Conservation (phyloP, 768 basidiomycete genomes). For the Lanmaoa rubissima region DNA sequence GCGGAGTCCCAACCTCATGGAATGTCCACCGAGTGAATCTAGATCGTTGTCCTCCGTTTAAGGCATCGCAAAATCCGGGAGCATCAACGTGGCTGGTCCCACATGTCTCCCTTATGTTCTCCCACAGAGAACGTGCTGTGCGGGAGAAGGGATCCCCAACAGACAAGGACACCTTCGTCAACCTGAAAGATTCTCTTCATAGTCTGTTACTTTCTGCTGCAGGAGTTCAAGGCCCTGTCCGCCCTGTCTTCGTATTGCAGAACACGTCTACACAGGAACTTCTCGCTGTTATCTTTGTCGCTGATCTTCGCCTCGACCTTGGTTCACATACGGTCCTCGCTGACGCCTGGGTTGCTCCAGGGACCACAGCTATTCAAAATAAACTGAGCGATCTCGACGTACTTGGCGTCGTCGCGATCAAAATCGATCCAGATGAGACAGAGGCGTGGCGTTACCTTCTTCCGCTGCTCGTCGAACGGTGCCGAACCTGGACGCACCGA, state of each 20-base stretch:
- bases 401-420: constrained; percentile 9
- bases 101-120: constrained; percentile 34
- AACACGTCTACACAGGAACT: constrained; percentile 10
- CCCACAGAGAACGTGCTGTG: constrained; percentile 28
- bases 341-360: constrained; percentile 47
- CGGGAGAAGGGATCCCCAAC: background rate
- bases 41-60: constrained; percentile 33
- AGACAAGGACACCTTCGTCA: constrained; percentile 26
- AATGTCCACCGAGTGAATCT: constrained; percentile 42
- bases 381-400: constrained; percentile 11
- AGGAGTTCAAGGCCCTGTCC: constrained; percentile 22
- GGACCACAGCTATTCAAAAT: constrained; percentile 16
- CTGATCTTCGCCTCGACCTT: constrained; percentile 46
- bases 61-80: constrained; percentile 10
- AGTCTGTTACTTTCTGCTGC: constrained; percentile 25
- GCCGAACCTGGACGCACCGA: constrained; percentile 50
- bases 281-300: constrained; percentile 48
- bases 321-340: constrained; percentile 49
- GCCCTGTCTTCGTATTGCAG: constrained; percentile 21
- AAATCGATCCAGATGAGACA: constrained; percentile 16
- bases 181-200: constrained; percentile 35
- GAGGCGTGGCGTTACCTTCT: constrained; percentile 51
- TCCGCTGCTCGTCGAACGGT: constrained; percentile 51
- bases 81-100: constrained; percentile 32
- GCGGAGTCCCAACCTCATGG: constrained; percentile 25